These are phyloP conservation scores for Xerocomus amazonicus DNA, from an alignment of 1,284 basidiomycete genomes.

Conservation along the genomic window DNA sequence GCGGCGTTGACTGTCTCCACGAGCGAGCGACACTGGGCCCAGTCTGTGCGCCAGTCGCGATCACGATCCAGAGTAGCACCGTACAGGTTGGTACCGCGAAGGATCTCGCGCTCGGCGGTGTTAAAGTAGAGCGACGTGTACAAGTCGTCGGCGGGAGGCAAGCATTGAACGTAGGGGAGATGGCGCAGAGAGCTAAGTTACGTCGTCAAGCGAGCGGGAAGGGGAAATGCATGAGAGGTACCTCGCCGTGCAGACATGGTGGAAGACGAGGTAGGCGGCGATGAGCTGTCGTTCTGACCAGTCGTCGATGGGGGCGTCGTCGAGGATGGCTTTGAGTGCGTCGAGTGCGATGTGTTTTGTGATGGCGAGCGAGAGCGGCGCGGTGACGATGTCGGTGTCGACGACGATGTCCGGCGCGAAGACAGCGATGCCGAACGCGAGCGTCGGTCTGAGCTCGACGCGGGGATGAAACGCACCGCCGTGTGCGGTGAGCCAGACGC, in stretches of 20 bases:
- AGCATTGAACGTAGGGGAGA: slow-evolving; percentile 59
- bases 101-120: slow-evolving; percentile 53
- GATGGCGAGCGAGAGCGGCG: slow-evolving; percentile 72
- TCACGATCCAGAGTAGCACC: slow-evolving; percentile 67
- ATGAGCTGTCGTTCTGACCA: slow-evolving; percentile 75
- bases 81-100: slow-evolving; percentile 75
- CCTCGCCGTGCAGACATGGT: slow-evolving; percentile 51
- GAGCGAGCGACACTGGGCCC: slow-evolving; percentile 45
- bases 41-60: slow-evolving; percentile 58
- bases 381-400: slow-evolving; percentile 62
- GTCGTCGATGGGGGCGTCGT: slow-evolving; percentile 22
- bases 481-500: slow-evolving; percentile 11
- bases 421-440: slow-evolving; percentile 53
- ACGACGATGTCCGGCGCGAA: slow-evolving; percentile 48
- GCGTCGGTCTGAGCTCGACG: slow-evolving; percentile 7
- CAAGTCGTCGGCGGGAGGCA: slow-evolving; percentile 58
- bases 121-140: slow-evolving; percentile 79
- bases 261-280: slow-evolving; percentile 66
- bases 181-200: slow-evolving; percentile 42
- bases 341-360: slow-evolving; percentile 50
- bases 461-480: slow-evolving; percentile 18
- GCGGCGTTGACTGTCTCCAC: slow-evolving; percentile 36
- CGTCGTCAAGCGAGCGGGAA: slow-evolving; percentile 29
- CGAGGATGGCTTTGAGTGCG: slow-evolving; percentile 44
- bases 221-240: slow-evolving; percentile 12